These are phyloP conservation scores for Selenicereus undatus DNA, from an alignment of 148 eudicot species.

Conservation along the genomic window DNA sequence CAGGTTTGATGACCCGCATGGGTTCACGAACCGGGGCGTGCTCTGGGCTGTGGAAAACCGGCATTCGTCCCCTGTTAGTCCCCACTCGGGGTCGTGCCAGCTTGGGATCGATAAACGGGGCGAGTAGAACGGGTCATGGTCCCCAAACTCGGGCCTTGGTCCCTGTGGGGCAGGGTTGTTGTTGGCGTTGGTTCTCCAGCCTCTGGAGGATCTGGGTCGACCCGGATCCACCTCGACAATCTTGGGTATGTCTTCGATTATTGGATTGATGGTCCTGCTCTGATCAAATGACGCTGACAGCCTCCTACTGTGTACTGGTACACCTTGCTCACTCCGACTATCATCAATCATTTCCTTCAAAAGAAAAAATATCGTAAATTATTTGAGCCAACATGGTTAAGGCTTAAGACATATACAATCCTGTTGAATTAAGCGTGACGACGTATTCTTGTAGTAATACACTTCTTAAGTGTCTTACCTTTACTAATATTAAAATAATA, in stretches of 20 bases:
- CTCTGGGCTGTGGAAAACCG: slow-evolving; percentile 68
- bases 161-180: background rate
- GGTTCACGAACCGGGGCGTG: slow-evolving; percentile 43
- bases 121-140: slow-evolving; percentile 43
- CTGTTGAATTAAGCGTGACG: no score
- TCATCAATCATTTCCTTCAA: slow-evolving; percentile 57
- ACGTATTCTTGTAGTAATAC: no score
- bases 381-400: no score
- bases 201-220: slow-evolving; percentile 37
- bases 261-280: slow-evolving; percentile 27
- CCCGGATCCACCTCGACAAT: slow-evolving; percentile 68
- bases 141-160: slow-evolving; percentile 4
- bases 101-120: slow-evolving; percentile 41
- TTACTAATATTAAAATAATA: no score
- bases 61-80: slow-evolving; percentile 43
- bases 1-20: slow-evolving; percentile 20
- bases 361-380: background rate
- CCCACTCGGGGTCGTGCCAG: slow-evolving; percentile 46
- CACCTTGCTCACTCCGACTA: slow-evolving; percentile 39
- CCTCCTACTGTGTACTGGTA: slow-evolving; percentile 58
- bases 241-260: slow-evolving; percentile 54
- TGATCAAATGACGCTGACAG: slow-evolving; percentile 63
- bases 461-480: no score
- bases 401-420: no score
- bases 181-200: background rate